Evolutionary conservation across 345 rosid genomes (phyloP), one percentile per base, ranked within the genome.

Genomic region (Moricandia arvensis): DNA sequence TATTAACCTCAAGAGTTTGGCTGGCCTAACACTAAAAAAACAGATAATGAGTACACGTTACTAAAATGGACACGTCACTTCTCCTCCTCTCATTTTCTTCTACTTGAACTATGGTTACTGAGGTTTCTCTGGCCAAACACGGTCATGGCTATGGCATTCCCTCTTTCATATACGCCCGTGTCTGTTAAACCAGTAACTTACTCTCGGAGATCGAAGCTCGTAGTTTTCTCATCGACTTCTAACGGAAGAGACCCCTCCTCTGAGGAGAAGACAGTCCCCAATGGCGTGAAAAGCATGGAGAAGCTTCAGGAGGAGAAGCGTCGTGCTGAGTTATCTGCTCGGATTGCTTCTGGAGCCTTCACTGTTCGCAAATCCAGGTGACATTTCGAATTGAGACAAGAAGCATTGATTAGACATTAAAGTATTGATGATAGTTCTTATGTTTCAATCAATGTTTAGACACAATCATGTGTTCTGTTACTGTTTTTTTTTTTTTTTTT

Each of bases 311-410:
- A 89, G 26, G 89, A 89, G 82, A 89, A 86, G 73, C 91, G 88
- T 63, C 87, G 89, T 5, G 94, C 87, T 33, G 85, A 91, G 75
- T 79, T 93, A 78, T 89, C 94, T 63, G 85, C 89, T 38, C 81
- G 90, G 59, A 93, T 91, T 79, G 89, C 96, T 82, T 86, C 97
- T 29, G 96, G 97, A 38, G 97, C 86, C 13, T 93, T 93, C 82
- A 91, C 93, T 5, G 90, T 88, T 0, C 76, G 73, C 27, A 75
- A 84, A 78, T 69, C 90, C 69, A 82, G 93, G 98, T 91, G 83
- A 43, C 7, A 3, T 43, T 43, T 43, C 51, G 24, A 21, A 21
- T 21, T 21, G 2, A 21, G 24, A 21, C 31, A 29, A 29, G 31
- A 29, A 29, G 31, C 31, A 29, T 41, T 5, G 5, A 47, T 47